Percentiles rank a stretch among this genome's conserved stretches.
phyloP scores from a whole-genome alignment of 2,329 filamentous ascomycete genomes.

The Claviceps capensis region DNA sequence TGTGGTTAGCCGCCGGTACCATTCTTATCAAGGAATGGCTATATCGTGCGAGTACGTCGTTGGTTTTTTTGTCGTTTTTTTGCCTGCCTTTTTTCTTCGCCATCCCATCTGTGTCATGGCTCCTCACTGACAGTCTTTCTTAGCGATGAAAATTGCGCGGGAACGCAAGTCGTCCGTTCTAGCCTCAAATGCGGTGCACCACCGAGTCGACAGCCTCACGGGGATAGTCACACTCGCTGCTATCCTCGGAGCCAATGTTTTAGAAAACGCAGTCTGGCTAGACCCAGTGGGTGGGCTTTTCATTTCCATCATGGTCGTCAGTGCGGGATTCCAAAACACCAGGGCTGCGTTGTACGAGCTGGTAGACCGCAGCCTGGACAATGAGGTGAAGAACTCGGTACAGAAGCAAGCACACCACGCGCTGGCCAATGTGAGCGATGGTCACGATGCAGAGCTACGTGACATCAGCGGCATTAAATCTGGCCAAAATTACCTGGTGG shows the following conservation, averaged over 20 bases:
- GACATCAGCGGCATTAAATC: constrained; percentile 86
- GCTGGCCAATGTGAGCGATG: constrained; percentile 38
- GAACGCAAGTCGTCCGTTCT: constrained; percentile 93
- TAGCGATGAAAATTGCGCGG: constrained; percentile 87
- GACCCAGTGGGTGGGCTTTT: constrained; percentile 87
- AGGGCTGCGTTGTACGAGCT: constrained; percentile 70
- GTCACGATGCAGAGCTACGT: constrained; percentile 53
- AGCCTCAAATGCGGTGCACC: constrained; percentile 90
- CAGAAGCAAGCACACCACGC: constrained; percentile 49
- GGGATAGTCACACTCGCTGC: constrained; percentile 84
- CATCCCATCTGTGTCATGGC: neutral
- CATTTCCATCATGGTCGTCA: constrained; percentile 87
- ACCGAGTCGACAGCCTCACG: constrained; percentile 89
- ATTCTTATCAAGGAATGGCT: constrained; percentile 94
- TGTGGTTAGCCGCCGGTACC: constrained; percentile 83
- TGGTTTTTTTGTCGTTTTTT: neutral
- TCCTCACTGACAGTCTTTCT: neutral
- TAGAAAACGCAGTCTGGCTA: constrained; percentile 78
- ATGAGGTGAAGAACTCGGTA: constrained; percentile 64
- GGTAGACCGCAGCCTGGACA: constrained; percentile 79
- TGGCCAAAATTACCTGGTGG: constrained; percentile 90
- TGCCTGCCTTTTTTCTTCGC: neutral
- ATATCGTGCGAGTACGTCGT: constrained; percentile 83
- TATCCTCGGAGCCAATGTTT: constrained; percentile 77
- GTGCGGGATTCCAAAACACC: constrained; percentile 80